Evolutionary conservation across 2,329 filamentous ascomycete species (phyloP).

Genomic region (Atkinsonella texensis): DNA sequence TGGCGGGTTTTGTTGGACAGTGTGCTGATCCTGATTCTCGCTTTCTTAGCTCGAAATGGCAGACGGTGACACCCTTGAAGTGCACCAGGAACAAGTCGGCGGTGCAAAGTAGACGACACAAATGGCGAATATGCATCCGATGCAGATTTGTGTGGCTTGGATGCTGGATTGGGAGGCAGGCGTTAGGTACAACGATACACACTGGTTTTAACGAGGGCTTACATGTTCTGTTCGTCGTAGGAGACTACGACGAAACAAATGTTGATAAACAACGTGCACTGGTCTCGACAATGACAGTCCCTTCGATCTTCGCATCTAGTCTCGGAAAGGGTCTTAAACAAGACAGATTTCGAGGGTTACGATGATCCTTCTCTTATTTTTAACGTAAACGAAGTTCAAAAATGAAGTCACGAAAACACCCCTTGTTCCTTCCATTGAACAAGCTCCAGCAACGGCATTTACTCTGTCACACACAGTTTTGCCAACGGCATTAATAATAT

Average conservation of each 20-base stretch:
- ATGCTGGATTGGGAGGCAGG: constrained; percentile 3
- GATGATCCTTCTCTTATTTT: background rate
- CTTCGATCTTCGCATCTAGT: background rate
- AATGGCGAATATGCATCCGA: background rate
- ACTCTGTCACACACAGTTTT: background rate
- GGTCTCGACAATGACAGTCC: background rate
- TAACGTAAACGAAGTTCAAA: background rate
- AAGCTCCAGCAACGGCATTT: background rate
- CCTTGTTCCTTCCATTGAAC: background rate
- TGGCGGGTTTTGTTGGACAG: background rate
- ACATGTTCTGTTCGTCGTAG: too few relatives aligned
- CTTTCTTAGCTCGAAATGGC: constrained; percentile 75
- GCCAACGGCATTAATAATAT: background rate
- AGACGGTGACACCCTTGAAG: constrained; percentile 91
- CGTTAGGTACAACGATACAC: constrained; percentile 3
- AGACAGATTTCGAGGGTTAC: background rate
- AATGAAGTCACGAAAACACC: background rate
- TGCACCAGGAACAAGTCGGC: constrained; percentile 96
- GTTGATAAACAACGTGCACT: background rate
- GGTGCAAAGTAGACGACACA: constrained; percentile 32
- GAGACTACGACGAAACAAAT: too few relatives aligned
- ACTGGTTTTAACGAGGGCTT: background rate
- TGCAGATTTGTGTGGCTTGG: background rate
- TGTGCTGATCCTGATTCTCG: background rate
- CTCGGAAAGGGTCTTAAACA: background rate